Conservation (phyloP, 148 eudicot genomes). For the Rhododendron kiyosumense region DNA sequence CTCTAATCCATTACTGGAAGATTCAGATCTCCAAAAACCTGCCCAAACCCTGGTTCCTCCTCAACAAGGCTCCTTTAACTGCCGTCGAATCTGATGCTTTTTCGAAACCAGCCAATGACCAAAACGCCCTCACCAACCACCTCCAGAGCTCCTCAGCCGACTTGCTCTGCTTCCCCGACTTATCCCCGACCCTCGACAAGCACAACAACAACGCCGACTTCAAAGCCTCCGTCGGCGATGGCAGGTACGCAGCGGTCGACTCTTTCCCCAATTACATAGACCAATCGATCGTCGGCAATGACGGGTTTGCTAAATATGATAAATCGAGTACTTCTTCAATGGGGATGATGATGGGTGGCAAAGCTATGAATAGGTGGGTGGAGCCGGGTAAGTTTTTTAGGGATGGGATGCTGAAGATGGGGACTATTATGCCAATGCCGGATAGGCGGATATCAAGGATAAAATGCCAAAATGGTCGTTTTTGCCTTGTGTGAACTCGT, state of each 20-base stretch:
- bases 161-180: constrained; percentile 40
- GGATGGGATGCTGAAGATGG: constrained; percentile 28
- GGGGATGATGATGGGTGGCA: no score
- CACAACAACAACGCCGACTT: constrained; percentile 18
- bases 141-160: constrained; percentile 16
- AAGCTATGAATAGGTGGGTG: constrained; percentile 29
- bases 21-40: constrained; percentile 41
- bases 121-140: constrained; percentile 30
- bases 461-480: constrained; percentile 49
- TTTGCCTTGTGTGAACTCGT: constrained; percentile 30
- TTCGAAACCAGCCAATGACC: constrained; percentile 30
- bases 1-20: constrained; percentile 43
- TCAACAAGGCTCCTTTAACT: constrained; percentile 35
- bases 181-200: constrained; percentile 14
- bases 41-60: constrained; percentile 35
- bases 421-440: constrained; percentile 49
- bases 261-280: not conserved
- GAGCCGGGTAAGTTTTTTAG: constrained; percentile 53
- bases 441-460: constrained; percentile 49
- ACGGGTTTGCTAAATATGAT: no score
- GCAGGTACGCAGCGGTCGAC: not conserved
- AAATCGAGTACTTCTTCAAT: no score
- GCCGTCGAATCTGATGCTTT: constrained; percentile 38
- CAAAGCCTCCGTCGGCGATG: constrained; percentile 14
- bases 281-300: no score